These are phyloP conservation scores for Lumnitzera racemosa DNA, from an alignment of 345 rosid species.

Conservation along the genomic window DNA sequence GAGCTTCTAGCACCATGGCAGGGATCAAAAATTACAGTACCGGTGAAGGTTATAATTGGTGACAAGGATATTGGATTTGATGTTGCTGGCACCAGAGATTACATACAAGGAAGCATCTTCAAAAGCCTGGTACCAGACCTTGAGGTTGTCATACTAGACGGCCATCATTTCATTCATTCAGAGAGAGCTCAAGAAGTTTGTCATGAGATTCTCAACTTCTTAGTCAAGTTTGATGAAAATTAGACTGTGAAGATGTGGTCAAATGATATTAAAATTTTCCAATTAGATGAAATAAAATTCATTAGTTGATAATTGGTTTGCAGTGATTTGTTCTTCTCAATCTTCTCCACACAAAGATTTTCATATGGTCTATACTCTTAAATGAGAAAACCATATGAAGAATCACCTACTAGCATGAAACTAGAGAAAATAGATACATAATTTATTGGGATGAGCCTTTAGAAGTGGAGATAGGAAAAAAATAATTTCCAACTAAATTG, in stretches of 20 bases:
- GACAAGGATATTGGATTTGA: constrained; percentile 44
- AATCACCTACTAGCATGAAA: too few relatives aligned
- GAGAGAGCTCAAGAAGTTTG: constrained; percentile 53
- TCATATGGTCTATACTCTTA: too few relatives aligned
- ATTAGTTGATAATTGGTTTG: too few relatives aligned
- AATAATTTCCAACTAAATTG: too few relatives aligned
- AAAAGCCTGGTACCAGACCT: constrained; percentile 46
- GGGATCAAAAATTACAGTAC: constrained; percentile 43
- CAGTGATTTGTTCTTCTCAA: too few relatives aligned
- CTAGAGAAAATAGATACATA: too few relatives aligned
- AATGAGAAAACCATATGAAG: too few relatives aligned
- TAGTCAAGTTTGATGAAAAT: constrained; percentile 19
- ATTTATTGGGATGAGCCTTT: too few relatives aligned
- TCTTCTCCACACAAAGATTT: too few relatives aligned
- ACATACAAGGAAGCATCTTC: constrained; percentile 43
- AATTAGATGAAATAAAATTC: too few relatives aligned
- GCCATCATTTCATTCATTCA: constrained; percentile 55
- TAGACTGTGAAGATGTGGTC: not conserved
- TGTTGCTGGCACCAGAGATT: constrained; percentile 17
- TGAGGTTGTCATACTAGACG: constrained; percentile 46
- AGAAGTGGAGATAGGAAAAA: too few relatives aligned
- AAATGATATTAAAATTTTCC: too few relatives aligned
- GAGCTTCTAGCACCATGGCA: constrained; percentile 54
- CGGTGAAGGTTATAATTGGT: constrained; percentile 43
- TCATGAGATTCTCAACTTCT: constrained; percentile 44